Conservation (phyloP, 2,329 filamentous ascomycete species). For the Trichoderma simmonsii region DNA sequence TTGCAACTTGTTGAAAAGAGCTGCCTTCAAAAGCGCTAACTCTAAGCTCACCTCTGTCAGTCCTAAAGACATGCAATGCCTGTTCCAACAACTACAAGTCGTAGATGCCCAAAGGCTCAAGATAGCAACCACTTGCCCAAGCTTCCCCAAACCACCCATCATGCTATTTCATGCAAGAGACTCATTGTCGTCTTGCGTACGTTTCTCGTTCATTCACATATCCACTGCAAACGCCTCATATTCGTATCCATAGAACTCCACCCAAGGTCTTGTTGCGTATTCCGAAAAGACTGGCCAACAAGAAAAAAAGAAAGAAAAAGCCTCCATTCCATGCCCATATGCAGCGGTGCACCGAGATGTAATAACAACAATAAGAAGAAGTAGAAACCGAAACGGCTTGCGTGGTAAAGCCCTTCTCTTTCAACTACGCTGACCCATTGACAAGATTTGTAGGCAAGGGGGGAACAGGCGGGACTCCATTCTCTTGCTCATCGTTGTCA, state of each 20-base stretch:
- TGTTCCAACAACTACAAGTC: neutral
- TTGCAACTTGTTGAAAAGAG: neutral
- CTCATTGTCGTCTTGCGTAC: neutral
- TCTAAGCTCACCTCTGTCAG: neutral
- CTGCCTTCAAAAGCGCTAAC: neutral
- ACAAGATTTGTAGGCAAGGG: slow-evolving; percentile 34
- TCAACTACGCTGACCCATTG: slow-evolving; percentile 33
- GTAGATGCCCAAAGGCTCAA: neutral
- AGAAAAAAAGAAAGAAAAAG: neutral
- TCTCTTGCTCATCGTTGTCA: slow-evolving; percentile 16
- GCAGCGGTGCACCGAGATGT: slow-evolving; percentile 3
- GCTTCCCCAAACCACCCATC: neutral
- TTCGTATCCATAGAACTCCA: slow-evolving; percentile 9
- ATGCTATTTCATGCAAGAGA: neutral
- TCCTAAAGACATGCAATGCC: neutral
- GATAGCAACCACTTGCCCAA: neutral
- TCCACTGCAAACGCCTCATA: slow-evolving; percentile 9
- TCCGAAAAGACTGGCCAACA: neutral
- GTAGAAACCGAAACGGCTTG: neutral
- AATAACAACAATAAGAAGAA: neutral
- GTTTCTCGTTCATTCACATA: neutral
- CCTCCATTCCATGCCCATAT: neutral
- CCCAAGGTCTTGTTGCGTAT: neutral
- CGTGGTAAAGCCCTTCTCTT: neutral
- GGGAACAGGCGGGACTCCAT: slow-evolving; percentile 40